Percentiles rank a stretch among this genome's conserved stretches.
Conservation (phyloP, 306 rosid species). For the Pyrus communis region DNA sequence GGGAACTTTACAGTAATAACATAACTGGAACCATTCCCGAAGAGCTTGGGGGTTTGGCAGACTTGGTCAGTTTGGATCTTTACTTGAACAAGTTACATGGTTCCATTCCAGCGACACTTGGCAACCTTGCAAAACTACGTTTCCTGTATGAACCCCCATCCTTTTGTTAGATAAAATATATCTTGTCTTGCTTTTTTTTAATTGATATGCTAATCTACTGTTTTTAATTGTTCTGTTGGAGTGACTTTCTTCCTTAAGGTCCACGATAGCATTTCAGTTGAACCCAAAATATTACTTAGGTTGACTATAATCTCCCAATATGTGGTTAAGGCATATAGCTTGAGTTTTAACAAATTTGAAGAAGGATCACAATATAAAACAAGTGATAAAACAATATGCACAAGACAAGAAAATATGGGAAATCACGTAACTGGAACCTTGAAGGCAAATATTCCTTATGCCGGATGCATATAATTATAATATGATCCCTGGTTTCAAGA, state of each 20-base stretch:
- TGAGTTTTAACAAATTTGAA: neutral
- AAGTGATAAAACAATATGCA: neutral
- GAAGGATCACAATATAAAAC: neutral
- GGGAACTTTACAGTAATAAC: conserved; percentile 78
- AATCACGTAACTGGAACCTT: neutral
- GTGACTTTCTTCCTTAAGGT: neutral
- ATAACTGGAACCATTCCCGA: conserved; percentile 62
- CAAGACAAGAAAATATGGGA: neutral
- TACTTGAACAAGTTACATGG: conserved; percentile 55
- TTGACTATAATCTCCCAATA: neutral
- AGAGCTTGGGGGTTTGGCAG: conserved; percentile 65
- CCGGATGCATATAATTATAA: neutral
- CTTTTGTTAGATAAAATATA: conserved; percentile 21
- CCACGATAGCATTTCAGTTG: neutral
- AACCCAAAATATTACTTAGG: neutral
- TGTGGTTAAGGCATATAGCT: neutral
- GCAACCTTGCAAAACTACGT: conserved; percentile 55
- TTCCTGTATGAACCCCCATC: conserved; percentile 61
- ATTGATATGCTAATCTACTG: neutral
- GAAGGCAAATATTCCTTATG: neutral
- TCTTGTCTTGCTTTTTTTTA: neutral
- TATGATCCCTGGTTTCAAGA: neutral
- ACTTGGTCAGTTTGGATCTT: conserved; percentile 95
- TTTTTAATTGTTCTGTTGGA: neutral
- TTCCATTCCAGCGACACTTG: conserved; percentile 46